A percentile compares a stretch with the other conserved stretches of the same genome.
Conservation (phyloP, 2,329 filamentous ascomycete species). For the Sarocladium brachiariae region DNA sequence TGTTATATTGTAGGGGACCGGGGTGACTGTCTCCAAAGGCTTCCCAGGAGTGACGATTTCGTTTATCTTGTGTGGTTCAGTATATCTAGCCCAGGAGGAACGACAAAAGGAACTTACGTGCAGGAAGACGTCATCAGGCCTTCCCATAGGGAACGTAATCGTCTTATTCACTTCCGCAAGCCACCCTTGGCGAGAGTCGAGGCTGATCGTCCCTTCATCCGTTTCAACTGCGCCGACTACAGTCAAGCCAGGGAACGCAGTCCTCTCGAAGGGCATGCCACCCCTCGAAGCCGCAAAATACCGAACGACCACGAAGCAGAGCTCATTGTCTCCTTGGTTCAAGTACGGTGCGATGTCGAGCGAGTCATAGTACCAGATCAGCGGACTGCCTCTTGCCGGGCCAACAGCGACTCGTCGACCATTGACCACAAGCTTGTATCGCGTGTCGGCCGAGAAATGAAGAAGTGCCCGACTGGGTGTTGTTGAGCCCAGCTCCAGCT, state of each 20-base stretch:
- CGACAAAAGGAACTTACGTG: conserved; percentile 22
- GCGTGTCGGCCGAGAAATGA: conserved; percentile 32
- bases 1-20: conserved; percentile 22
- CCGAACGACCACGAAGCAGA: conserved; percentile 22
- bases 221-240: conserved; percentile 16
- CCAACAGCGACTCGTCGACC: conserved; percentile 27
- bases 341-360: conserved; percentile 22
- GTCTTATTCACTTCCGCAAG: conserved; percentile 17
- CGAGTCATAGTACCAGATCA: conserved; percentile 27
- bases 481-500: conserved; percentile 15
- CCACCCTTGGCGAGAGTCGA: conserved; percentile 17
- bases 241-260: conserved; percentile 21
- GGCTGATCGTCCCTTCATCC: conserved; percentile 5
- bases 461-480: conserved; percentile 17
- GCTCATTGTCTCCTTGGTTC: conserved; percentile 19
- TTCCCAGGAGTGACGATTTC: conserved; percentile 14
- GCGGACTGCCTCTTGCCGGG: conserved; percentile 26
- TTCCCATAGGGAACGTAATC: conserved; percentile 20
- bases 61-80: conserved; percentile 15
- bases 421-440: conserved; percentile 36
- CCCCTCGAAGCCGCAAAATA: conserved; percentile 19
- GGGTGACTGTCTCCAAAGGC: conserved; percentile 4
- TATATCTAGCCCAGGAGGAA: not conserved
- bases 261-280: conserved; percentile 25
- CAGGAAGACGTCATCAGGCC: conserved; percentile 32